Base-by-base conservation (phyloP, 2,329 filamentous ascomycete genomes). In the Paracamarosporium sp. region DNA sequence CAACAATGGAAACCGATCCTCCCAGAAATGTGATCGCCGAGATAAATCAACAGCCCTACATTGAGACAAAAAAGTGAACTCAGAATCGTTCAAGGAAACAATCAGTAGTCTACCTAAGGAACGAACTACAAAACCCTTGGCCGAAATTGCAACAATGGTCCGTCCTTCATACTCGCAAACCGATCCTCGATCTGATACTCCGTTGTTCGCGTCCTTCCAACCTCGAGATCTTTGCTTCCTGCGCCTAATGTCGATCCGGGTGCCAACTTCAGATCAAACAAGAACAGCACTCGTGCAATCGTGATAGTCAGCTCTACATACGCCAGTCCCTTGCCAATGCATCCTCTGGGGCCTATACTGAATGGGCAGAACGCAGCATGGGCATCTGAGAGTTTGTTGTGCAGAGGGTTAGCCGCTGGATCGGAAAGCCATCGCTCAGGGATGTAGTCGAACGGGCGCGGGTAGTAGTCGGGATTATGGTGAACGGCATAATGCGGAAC, bases 341-440 rank as follows among this genome's bases (percentile, higher is more conserved):
- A 92, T 2, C 88, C 88, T 11, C 89, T 79, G 0, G 88, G 86
- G 0, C 90, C 90, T 60, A 91, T 80, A 44, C 85, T 88, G 66
- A 92, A 92, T 1, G 91, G 89, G 61, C 88, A 92, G 76, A 91
- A 94, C 0, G 90, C 90, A 31, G 81, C 83, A 50, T 89, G 84
- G 2, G 90, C 88, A 11, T 68, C 66, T 8, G 65, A 27, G 25
- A 76, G 65, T 30, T 67, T 67, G 40, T 40, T 53, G 36, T 71
- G 65, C 13, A 74, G 50, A 1, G 74, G 73, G 50, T 76, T 76
- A 15, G 56, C 56, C 0, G 63, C 55, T 0, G 69, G 47, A 36
- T 77, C 73, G 2, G 62, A 59, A 2, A 78, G 66, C 76, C 76
- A 78, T 41, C 76, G 72, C 56, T 76, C 74, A 0, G 76, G 76